phyloP scores from a whole-genome alignment of 306 rosid species.

The Delonix regia region DNA sequence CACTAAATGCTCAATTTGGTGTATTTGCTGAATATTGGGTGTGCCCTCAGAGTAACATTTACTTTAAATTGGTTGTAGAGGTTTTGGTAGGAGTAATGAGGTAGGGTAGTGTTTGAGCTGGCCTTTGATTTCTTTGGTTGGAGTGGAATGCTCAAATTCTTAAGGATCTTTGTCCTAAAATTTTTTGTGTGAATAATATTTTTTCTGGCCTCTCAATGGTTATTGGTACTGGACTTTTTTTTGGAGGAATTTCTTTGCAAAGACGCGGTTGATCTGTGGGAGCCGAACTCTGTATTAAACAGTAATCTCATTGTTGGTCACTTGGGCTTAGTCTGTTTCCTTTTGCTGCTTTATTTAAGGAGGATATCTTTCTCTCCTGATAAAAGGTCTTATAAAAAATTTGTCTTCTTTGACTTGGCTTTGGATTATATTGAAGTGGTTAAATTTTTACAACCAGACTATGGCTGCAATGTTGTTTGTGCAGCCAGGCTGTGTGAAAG shows the following conservation, averaged over 20 bases:
- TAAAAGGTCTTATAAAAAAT: neutral
- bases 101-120: constrained; percentile 9
- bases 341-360: constrained; percentile 21
- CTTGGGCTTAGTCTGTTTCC: neutral
- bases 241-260: constrained; percentile 1
- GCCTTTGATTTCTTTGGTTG: neutral
- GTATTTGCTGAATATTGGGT: constrained; percentile 5
- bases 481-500: constrained; percentile 21
- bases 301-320: neutral
- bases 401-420: constrained; percentile 29
- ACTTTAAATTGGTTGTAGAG: neutral
- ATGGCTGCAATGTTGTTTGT: constrained; percentile 23
- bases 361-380: constrained; percentile 19
- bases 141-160: constrained; percentile 5
- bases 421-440: constrained; percentile 32
- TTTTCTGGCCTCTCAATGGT: neutral
- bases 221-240: constrained; percentile 5
- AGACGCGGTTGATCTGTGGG: no score
- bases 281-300: neutral
- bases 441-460: constrained; percentile 13
- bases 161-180: neutral
- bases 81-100: constrained; percentile 16
- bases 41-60: neutral
- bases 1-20: neutral
- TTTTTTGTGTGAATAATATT: neutral